Evolutionary conservation across 2,329 filamentous ascomycete genomes (phyloP), one percentile per base, ranked within the genome.

Genomic region (Botryotinia calthae): DNA sequence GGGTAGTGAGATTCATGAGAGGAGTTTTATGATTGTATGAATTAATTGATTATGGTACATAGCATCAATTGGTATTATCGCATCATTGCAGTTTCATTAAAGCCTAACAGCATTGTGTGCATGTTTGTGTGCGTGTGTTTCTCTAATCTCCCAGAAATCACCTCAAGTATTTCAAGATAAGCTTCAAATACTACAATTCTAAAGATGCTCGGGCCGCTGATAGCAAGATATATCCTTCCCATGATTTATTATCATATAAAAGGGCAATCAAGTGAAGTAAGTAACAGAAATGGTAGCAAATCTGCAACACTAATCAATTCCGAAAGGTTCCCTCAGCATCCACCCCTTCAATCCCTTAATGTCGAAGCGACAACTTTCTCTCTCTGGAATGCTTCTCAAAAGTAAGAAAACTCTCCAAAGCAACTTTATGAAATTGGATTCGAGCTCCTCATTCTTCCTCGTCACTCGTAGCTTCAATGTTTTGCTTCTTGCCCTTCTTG

Each of bases 401-500:
- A 18, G 10, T 4, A 40, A 62, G 3, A 18, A 5, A 25, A 0
- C 14, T 25, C 6, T 42, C 37, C 2, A 1, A 46, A 46, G 9
- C 25, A 7, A 12, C 14, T n/a, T 37, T 37, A 1, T 10, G 54
- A 14, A 63, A 37, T 18, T 0, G 1, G 1, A 28, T 59, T 22
- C 46, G 5, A 42, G 6, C 20, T 76, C 73, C 75, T 62, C 83
- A 82, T 28, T 87, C 87, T 1, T 87, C 87, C 76, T 90, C 88
- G 63, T 90, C 89, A 71, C 88, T 90, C 0, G 88, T 91, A 6
- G 86, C 86, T 69, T 91, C 89, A 63, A 91, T 89, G 76, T 90
- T 91, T 25, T 87, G 81, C 69, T 84, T 82, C 79, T 83, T 83
- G 62, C 83, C 80, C 78, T 85, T 85, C n/a, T n/a, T n/a, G n/a